Evolutionary conservation across 2,329 filamentous ascomycete genomes (phyloP), one percentile per base, ranked within the genome.

Genomic region (Penicillium sp.): DNA sequence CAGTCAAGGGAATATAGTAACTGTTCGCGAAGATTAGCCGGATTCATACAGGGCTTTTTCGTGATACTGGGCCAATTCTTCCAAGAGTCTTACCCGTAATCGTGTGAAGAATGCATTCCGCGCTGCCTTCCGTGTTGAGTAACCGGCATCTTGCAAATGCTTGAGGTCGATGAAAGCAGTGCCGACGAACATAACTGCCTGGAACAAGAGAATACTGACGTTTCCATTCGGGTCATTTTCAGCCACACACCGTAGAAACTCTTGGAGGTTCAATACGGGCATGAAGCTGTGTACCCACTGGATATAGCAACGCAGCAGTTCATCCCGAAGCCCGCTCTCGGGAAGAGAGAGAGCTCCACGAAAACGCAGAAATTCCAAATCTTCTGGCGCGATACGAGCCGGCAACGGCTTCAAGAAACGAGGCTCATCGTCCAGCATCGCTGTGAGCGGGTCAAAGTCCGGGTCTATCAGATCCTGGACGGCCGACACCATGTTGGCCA

Each of bases 261-360:
- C 80, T 56, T 83, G 80, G 41, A 85, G 63, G 51, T 85, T 90
- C 59, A 96, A 74, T 40, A 95, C 79, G 11, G 92, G 92, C 90
- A 96, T 94, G 69, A 90, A 96, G 11, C 90, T 91, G 70, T 96
- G 88, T 10, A 96, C 89, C 72, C 87, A 95, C 75, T 94, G 88
- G 61, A 92, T 81, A 68, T 93, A 96, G 21, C 86, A 85, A 61
- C 86, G 83, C 5, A 96, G 77, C 24, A 96, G 79, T 52, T 90
- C 90, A 70, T 88, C 88, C 66, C 92, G 88, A 43, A 96, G 77
- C 1, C 79, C 75, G 4, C 79, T 74, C 44, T 82, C 79, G 2
- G 92, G 92, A 43, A 96, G 81, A 4, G 85, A 84, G 54, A 96
- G 77, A 1, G 90, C 90, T 3, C 90, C 90, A 75, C 94, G 95